Base-by-base conservation (phyloP, 306 rosid genomes). In the Arachis stenosperma region DNA sequence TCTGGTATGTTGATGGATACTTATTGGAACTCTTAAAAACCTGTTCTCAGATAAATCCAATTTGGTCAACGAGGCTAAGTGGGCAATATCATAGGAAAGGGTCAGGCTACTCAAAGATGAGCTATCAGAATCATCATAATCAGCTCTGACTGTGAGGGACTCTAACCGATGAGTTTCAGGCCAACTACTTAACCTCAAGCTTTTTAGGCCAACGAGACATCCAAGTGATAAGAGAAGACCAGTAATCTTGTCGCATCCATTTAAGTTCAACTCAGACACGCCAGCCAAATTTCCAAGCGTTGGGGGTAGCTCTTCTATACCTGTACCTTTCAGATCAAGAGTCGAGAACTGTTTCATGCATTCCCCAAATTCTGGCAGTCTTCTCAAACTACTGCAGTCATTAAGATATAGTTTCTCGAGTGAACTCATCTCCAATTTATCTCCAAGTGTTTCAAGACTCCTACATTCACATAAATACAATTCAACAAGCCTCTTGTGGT, bases 371-470 rank as follows among this genome's bases (percentile, higher is more conserved):
- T 46, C 67, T 65, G 76, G 77, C 15, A 64, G 14, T 37, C 53
- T 8, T 7, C 17, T 33, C 41, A 63, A 37, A 6, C 22, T 42
- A 7, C 33, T 65, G 27, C 27, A 22, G 40, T 70, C 70, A 8
- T 55, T 6, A 9, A 79, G 70, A 41, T 3, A 10, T 3, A 73
- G 36, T 6, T 5, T 5, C 37, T 51, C 0, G 17, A 17, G 17
- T 17, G 17, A 17, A 17, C 17, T 17, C 17, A 17, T 17, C 17
- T 17, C 27, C 68, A 71, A 27, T 42, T 40, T 78, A 27, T 14
- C 54, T n/a, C 73, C 73, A 71, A 71, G 73, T 39, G 29, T 7
- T 27, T 64, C 71, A 15, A 78, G 78, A 22, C 11, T 65, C 13
- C 82, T 0, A 22, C 27, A 22, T 22, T 0, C 27, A 1, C 27